Base-by-base conservation (phyloP, 306 rosid species). In the Psophocarpus tetragonolobus region DNA sequence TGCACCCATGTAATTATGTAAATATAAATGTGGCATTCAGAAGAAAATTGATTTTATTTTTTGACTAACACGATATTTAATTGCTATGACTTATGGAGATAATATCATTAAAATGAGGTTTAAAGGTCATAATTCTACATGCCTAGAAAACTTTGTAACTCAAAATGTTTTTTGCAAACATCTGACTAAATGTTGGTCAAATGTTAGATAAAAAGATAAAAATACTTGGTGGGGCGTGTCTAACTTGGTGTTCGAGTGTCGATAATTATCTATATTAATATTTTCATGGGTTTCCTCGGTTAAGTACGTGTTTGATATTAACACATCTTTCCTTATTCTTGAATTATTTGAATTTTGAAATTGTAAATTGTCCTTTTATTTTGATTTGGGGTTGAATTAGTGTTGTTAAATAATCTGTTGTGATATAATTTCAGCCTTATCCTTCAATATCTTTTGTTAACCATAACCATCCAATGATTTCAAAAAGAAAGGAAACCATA, bases 351-450 rank as follows among this genome's bases (percentile, higher is more conserved):
- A 33, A n/a, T 6, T 58, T 60, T 27, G 38, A 60, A 63, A 35
- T 35, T 51, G 74, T 18, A 8, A 4, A 39, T 15, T 63, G 61
- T 8, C 64, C 13, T 20, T 64, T 30, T 29, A 15, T 27, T 14
- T 33, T 74, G 21, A 81, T 74, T 42, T 65, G 15, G 13, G 23
- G 71, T 80, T 71, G 64, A 74, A 32, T 24, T 57, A 32, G 56
- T 13, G 32, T 58, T 2, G 12, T 18, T 53, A 51, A 57, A 27
- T 51, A 21, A 44, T 42, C 15, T 61, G 30, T 74, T 64, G 33
- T 68, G 53, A 20, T 80, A 45, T 41, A 36, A 72, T 81, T 78
- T 78, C 53, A 20, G 5, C 47, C n/a, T 62, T 57, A 12, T 69
- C 62, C 42, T 74, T 78, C 56, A 35, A 6, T 62, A 6, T 68